Evolutionary conservation across 441 rosid species (phyloP).

Genomic region (Breynia disticha): DNA sequence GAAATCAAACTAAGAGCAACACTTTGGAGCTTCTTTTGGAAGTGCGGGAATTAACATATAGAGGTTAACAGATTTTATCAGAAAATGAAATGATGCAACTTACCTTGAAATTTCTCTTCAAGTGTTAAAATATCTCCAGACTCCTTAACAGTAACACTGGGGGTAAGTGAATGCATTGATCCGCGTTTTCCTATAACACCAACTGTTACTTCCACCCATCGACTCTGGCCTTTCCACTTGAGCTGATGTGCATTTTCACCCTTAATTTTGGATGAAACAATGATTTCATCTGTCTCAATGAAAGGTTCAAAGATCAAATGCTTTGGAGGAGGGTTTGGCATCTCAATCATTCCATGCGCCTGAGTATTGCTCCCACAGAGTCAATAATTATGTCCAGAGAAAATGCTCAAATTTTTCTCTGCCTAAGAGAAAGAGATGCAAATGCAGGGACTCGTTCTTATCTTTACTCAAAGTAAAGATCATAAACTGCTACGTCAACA

Average conservation of each 20-base stretch:
- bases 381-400: background rate
- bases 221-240: constrained; percentile 59
- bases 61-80: too few relatives aligned
- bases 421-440: background rate
- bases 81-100: background rate
- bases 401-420: background rate
- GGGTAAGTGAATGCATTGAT: constrained; percentile 74
- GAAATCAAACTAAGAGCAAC: too few relatives aligned
- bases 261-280: constrained; percentile 47
- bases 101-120: constrained; percentile 97
- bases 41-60: too few relatives aligned
- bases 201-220: constrained; percentile 90
- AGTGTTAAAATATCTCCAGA: constrained; percentile 84
- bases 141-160: constrained; percentile 91
- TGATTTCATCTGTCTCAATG: constrained; percentile 81
- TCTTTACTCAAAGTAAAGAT: too few relatives aligned
- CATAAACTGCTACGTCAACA: background rate
- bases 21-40: too few relatives aligned
- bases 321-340: constrained; percentile 89
- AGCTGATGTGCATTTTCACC: constrained; percentile 30
- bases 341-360: constrained; percentile 93
- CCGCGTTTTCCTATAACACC: constrained; percentile 77
- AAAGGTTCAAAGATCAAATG: constrained; percentile 80
- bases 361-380: constrained; percentile 21
- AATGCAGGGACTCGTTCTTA: too few relatives aligned